Evolutionary conservation across 1,284 basidiomycete genomes (phyloP).

Genomic region (Pascua guehoae): DNA sequence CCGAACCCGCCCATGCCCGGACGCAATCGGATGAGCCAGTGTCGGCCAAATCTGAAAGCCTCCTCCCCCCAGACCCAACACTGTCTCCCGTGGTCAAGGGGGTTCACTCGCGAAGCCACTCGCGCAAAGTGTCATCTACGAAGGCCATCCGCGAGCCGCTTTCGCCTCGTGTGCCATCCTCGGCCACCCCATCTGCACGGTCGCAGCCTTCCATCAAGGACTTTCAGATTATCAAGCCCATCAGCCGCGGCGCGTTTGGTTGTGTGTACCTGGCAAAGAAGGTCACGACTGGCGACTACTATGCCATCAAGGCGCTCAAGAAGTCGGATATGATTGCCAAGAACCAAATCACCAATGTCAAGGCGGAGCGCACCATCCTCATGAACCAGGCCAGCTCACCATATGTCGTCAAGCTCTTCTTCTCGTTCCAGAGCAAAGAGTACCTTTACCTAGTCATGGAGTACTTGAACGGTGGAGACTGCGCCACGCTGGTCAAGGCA

Average conservation of each 20-base stretch:
- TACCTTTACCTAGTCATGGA: conserved; percentile 99
- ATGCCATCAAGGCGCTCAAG: conserved; percentile 97
- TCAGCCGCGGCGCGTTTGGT: conserved; percentile 97
- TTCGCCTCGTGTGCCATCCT: conserved; percentile 84
- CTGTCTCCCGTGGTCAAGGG: not conserved
- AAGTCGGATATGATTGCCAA: conserved; percentile 99
- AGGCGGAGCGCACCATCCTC: conserved; percentile 97
- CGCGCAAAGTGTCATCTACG: conserved; percentile 6
- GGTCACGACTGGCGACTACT: conserved; percentile 96
- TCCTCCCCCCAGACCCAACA: too few species aligned
- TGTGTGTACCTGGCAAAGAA: conserved; percentile 98
- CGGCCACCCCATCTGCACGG: conserved; percentile 59
- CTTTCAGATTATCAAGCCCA: conserved; percentile 99
- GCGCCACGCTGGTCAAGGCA: conserved; percentile 91
- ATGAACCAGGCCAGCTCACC: conserved; percentile 99
- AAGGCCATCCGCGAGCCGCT: conserved; percentile 53
- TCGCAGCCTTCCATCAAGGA: conserved; percentile 94
- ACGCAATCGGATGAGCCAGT: too few species aligned
- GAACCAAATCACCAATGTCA: conserved; percentile 99
- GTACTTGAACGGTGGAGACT: conserved; percentile 94
- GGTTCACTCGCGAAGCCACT: not conserved
- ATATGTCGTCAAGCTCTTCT: conserved; percentile 98
- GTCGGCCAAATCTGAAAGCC: too few species aligned
- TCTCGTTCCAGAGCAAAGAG: conserved; percentile 95
- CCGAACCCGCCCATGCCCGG: too few species aligned